Evolutionary conservation across 1,139 yeast genomes (phyloP).

Genomic region (Candida glucosophila): DNA sequence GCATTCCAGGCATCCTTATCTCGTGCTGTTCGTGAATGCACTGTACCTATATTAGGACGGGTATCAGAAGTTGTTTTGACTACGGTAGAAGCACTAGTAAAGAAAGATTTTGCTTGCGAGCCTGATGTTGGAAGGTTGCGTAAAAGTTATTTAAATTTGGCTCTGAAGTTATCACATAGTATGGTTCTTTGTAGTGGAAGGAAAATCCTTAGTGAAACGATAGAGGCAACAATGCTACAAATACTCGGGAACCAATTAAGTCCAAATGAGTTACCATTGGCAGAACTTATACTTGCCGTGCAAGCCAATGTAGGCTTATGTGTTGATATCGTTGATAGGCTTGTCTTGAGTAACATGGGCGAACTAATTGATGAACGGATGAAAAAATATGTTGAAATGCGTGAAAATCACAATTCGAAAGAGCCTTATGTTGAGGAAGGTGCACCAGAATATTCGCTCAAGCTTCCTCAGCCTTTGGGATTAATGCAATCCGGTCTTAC

Average conservation of each 20-base stretch:
- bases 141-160: slow-evolving; percentile 58
- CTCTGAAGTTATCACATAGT: slow-evolving; percentile 36
- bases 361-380: slow-evolving; percentile 80
- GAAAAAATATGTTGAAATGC: slow-evolving; percentile 54
- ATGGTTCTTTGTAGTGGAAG: slow-evolving; percentile 42
- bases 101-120: slow-evolving; percentile 90
- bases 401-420: slow-evolving; percentile 38
- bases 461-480: slow-evolving; percentile 85
- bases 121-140: slow-evolving; percentile 69
- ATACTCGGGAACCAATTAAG: slow-evolving; percentile 28
- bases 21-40: slow-evolving; percentile 80
- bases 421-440: slow-evolving; percentile 61
- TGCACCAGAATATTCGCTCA: slow-evolving; percentile 60
- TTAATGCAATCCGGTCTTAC: slow-evolving; percentile 69
- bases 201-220: slow-evolving; percentile 36
- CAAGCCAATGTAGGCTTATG: slow-evolving; percentile 79
- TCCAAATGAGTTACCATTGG: slow-evolving; percentile 46
- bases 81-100: slow-evolving; percentile 74
- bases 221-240: slow-evolving; percentile 41
- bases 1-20: slow-evolving; percentile 79
- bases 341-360: slow-evolving; percentile 78
- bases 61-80: slow-evolving; percentile 86
- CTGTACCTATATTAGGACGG: slow-evolving; percentile 85
- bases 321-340: slow-evolving; percentile 72
- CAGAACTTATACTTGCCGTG: slow-evolving; percentile 69